Conservation (phyloP, 352 stramenopile genomes). For the Globisporangium ultimum region DNA sequence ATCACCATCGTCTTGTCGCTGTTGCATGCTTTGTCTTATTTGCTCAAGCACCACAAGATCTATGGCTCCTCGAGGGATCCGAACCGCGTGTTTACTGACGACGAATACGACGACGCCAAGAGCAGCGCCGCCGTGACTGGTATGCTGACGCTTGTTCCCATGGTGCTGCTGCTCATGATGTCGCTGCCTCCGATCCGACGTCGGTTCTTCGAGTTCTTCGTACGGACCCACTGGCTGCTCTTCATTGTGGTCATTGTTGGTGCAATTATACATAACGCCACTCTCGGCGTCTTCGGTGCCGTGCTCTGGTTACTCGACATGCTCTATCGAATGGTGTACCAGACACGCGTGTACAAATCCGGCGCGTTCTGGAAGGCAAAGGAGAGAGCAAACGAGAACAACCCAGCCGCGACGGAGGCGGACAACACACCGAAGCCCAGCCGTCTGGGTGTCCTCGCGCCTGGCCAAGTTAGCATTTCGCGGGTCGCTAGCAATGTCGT, state of each 20-base stretch:
- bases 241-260: slow-evolving; percentile 39
- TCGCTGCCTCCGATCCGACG: slow-evolving; percentile 38
- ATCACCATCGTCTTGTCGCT: slow-evolving; percentile 30
- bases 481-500: slow-evolving; percentile 34
- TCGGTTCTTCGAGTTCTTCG: slow-evolving; percentile 51
- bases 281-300: slow-evolving; percentile 27
- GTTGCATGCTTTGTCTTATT: slow-evolving; percentile 40
- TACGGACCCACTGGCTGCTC: slow-evolving; percentile 45
- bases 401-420: neutral
- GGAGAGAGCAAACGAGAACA: neutral
- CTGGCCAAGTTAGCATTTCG: slow-evolving; percentile 24
- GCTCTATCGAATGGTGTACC: slow-evolving; percentile 34
- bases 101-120: neutral
- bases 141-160: slow-evolving; percentile 15
- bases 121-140: slow-evolving; percentile 7
- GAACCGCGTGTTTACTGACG: neutral
- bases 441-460: slow-evolving; percentile 22
- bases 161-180: neutral
- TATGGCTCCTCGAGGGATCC: neutral
- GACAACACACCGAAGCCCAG: too few species aligned
- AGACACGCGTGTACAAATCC: slow-evolving; percentile 19
- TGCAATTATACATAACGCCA: slow-evolving; percentile 37
- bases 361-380: slow-evolving; percentile 13
- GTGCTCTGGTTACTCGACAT: slow-evolving; percentile 34
- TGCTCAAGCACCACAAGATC: slow-evolving; percentile 18